These are phyloP conservation scores for Incumbomyces lentus DNA, from an alignment of 2,329 filamentous ascomycete genomes.

Conservation along the genomic window DNA sequence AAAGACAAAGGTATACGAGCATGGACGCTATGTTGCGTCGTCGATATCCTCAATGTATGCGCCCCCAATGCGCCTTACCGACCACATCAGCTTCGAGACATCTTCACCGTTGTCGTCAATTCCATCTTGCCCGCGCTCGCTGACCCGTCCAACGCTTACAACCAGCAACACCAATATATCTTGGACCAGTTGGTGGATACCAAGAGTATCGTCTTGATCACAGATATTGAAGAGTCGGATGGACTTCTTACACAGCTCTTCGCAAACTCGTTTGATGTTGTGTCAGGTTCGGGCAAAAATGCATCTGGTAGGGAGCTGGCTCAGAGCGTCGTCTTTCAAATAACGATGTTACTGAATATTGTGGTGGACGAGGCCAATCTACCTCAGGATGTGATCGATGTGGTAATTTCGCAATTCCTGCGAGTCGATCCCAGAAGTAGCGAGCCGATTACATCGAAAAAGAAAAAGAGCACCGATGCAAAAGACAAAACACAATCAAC, in stretches of 20 bases:
- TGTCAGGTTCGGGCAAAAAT: constrained; percentile 66
- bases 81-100: constrained; percentile 83
- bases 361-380: constrained; percentile 81
- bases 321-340: constrained; percentile 87
- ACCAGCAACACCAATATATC: constrained; percentile 85
- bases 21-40: constrained; percentile 76
- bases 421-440: constrained; percentile 62
- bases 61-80: constrained; percentile 94
- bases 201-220: constrained; percentile 86
- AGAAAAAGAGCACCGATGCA: constrained; percentile 42
- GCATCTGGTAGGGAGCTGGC: constrained; percentile 70
- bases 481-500: constrained; percentile 71
- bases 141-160: constrained; percentile 80
- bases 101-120: constrained; percentile 80
- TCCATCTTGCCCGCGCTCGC: constrained; percentile 75
- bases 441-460: constrained; percentile 45
- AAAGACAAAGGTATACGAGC: constrained; percentile 91
- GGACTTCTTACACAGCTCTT: constrained; percentile 72
- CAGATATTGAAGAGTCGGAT: constrained; percentile 75
- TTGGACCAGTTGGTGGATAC: constrained; percentile 80
- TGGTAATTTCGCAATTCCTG: constrained; percentile 91
- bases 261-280: constrained; percentile 80
- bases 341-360: constrained; percentile 74
- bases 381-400: constrained; percentile 73
- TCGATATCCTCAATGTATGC: constrained; percentile 85